A percentile compares a stretch with the other conserved stretches of the same genome.
These are phyloP conservation scores for Fusarium sp. DNA, from an alignment of 2,329 filamentous ascomycete genomes.

Conservation along the genomic window DNA sequence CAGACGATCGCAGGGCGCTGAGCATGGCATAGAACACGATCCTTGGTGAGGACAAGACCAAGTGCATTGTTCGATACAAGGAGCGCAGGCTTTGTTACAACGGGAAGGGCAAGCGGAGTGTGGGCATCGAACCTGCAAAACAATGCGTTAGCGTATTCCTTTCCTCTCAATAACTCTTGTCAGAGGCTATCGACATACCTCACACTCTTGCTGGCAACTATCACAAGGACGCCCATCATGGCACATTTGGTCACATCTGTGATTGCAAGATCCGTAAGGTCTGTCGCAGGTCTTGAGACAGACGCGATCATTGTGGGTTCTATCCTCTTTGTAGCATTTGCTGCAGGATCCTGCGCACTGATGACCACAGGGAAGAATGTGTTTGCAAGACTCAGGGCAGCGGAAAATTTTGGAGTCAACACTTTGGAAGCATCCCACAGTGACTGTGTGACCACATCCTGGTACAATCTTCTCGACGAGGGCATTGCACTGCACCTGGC, in stretches of 20 bases:
- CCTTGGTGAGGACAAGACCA: conserved; percentile 65
- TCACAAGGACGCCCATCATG: conserved; percentile 29
- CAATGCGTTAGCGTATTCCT: background rate
- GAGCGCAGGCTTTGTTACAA: conserved; percentile 70
- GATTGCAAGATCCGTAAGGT: conserved; percentile 65
- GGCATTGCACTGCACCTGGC: background rate
- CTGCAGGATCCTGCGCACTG: conserved; percentile 26
- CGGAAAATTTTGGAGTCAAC: conserved; percentile 12
- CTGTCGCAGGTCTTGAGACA: conserved; percentile 59
- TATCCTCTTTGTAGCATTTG: conserved; percentile 2
- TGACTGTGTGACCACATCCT: conserved; percentile 12
- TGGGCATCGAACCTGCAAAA: conserved; percentile 58
- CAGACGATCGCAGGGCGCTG: conserved; percentile 72
- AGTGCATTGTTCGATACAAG: conserved; percentile 67
- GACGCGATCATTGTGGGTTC: conserved; percentile 55
- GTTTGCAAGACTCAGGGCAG: conserved; percentile 44
- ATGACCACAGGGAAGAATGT: conserved; percentile 56
- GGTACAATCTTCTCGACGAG: conserved; percentile 13
- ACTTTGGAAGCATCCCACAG: conserved; percentile 10
- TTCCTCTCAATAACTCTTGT: background rate
- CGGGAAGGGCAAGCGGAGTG: conserved; percentile 65
- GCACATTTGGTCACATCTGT: conserved; percentile 59
- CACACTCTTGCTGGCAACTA: conserved; percentile 70
- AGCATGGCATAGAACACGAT: conserved; percentile 66
- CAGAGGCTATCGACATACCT: conserved; percentile 44